Base-by-base conservation (phyloP, 164 flowering plant genomes). In the Umbilicus rupestris region DNA sequence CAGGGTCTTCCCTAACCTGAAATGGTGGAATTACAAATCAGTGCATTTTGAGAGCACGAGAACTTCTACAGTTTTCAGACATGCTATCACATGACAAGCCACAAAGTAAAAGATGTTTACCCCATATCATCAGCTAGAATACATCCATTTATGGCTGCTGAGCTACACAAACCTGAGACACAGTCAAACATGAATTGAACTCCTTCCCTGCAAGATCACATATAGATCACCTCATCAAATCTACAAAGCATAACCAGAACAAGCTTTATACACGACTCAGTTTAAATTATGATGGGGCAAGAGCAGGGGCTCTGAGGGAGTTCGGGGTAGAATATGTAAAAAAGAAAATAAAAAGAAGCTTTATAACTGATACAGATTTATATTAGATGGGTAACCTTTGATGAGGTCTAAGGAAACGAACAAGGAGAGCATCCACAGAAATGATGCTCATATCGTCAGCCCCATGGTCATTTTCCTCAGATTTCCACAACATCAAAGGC, bases 51-150 rank as follows among this genome's bases (percentile, higher is more conserved):
- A n/a, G 45, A 37, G 45, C 37, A 35, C n/a, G 33, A 22, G 3
- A 20, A 55, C 59, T 41, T 67, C 29, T 59, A 22, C 41, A 28
- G 41, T 33, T 31, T n/a, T 45, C 68, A 39, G n/a, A 10, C 11
- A 45, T 50, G 50, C 59, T 33, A n/a, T 42, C 44, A 24, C 7
- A 2, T 17, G 31, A 65, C 10, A 37, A 24, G 62, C 64, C 16
- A 28, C 39, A 67, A 22, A 52, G 22, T 62, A 44, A 55, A 26
- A 71, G 31, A 39, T 35, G 29, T 47, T 79, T 83, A 95, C 99
- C 99, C 99, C 99, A 95, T 95, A 76, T 95, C 99, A 82, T 95
- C 99, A 24, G 99, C 97, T 72, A 95, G 79, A 78, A 95, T 95
- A 82, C 99, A 95, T 68, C 99, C 99, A 73, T 72, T 67, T 60